A percentile compares a stretch with the other conserved stretches of the same genome.
Evolutionary conservation across 129 eudicot genomes (phyloP).

Genomic region (Flaveria trinervia): DNA sequence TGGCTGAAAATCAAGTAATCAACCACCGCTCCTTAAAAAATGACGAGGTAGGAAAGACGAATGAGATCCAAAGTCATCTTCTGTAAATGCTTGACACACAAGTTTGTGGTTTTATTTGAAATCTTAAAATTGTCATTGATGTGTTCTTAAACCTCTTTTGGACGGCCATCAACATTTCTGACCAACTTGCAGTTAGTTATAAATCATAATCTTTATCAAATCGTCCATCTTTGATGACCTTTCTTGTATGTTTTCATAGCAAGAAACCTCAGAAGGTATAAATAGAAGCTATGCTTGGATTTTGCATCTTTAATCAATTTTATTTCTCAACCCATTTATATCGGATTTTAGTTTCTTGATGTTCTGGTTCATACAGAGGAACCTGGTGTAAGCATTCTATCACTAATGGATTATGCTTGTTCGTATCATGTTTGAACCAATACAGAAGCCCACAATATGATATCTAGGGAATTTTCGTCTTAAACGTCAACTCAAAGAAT

Average conservation of each 20-base stretch:
- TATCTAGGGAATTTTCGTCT: too few species aligned
- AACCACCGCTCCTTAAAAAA: too few species aligned
- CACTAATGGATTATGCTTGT: too few species aligned
- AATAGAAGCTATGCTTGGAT: constrained; percentile 71
- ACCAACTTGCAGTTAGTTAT: constrained; percentile 31
- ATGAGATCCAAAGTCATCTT: constrained; percentile 16
- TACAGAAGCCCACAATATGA: too few species aligned
- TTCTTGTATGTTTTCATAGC: constrained; percentile 41
- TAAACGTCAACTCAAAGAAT: too few species aligned
- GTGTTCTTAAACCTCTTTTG: constrained; percentile 52
- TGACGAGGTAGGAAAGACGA: too few species aligned
- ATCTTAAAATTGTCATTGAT: constrained; percentile 35
- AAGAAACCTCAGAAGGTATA: constrained; percentile 45
- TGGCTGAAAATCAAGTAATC: too few species aligned
- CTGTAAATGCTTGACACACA: constrained; percentile 44
- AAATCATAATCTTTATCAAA: constrained; percentile 45
- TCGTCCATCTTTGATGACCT: constrained; percentile 52
- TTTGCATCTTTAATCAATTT: constrained; percentile 44
- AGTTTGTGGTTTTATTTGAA: constrained; percentile 36
- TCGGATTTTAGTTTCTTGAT: constrained; percentile 37
- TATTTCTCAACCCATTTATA: constrained; percentile 33
- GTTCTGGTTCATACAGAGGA: constrained; percentile 30
- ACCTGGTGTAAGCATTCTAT: constrained; percentile 44
- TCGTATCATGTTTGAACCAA: too few species aligned
- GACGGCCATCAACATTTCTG: constrained; percentile 23